Percentiles rank a stretch among this genome's conserved stretches.
Evolutionary conservation across 2,329 filamentous ascomycete genomes (phyloP).

Genomic region (Polychaeton citri): DNA sequence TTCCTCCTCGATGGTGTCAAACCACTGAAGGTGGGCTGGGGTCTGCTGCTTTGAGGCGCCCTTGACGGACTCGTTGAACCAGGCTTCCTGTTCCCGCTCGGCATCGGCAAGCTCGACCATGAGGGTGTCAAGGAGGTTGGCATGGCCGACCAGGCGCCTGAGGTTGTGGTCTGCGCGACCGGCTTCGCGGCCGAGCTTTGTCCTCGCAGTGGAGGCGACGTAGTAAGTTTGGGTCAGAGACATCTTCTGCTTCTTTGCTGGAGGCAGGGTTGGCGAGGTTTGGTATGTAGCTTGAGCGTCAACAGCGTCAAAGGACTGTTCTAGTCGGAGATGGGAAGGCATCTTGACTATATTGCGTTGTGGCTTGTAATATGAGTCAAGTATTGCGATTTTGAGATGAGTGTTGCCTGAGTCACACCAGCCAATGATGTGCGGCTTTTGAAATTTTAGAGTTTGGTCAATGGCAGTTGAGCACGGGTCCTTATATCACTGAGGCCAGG

Average conservation of each 20-base stretch:
- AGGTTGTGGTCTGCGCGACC: conserved; percentile 86
- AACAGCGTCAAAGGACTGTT: conserved; percentile 33
- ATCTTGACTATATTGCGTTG: conserved; percentile 20
- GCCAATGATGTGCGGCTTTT: neutral
- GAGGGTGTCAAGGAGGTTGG: conserved; percentile 90
- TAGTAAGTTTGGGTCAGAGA: conserved; percentile 97
- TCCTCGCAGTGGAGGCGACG: conserved; percentile 88
- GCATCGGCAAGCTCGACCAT: conserved; percentile 88
- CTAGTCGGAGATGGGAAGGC: conserved; percentile 37
- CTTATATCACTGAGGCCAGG: no score
- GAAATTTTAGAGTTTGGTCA: neutral
- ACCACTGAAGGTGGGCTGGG: conserved; percentile 65
- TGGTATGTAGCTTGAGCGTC: conserved; percentile 29
- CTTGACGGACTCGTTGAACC: conserved; percentile 93
- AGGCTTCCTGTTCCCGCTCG: conserved; percentile 88
- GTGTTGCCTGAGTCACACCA: neutral
- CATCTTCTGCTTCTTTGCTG: conserved; percentile 66
- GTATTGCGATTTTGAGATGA: neutral
- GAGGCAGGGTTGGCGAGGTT: conserved; percentile 26
- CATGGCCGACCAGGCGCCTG: conserved; percentile 87
- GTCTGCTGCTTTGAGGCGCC: conserved; percentile 40
- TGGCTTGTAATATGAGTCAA: conserved; percentile 6
- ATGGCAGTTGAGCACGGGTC: neutral
- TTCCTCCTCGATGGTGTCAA: conserved; percentile 64
- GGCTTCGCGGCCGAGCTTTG: conserved; percentile 90